These are phyloP conservation scores for Pseudozyma thailandica DNA, from an alignment of 1,284 basidiomycete species.

Conservation along the genomic window DNA sequence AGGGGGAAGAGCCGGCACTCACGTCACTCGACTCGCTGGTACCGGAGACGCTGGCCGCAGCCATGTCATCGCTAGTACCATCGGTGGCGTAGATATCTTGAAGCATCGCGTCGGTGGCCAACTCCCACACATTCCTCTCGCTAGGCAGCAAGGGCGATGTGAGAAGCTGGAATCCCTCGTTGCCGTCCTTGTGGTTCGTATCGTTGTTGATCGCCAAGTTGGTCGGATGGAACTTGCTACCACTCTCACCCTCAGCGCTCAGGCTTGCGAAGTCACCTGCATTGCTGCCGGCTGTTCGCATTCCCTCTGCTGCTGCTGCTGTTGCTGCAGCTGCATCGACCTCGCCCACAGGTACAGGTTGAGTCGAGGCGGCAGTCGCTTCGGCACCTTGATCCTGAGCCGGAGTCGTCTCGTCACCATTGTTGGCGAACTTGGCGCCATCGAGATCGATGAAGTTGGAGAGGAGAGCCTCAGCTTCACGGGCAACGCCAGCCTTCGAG, in stretches of 20 bases:
- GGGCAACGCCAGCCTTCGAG: constrained; percentile 35
- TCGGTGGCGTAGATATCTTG: constrained; percentile 37
- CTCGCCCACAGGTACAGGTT: constrained; percentile 45
- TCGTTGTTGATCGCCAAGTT: constrained; percentile 10
- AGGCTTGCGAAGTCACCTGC: constrained; percentile 43
- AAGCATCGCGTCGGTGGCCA: constrained; percentile 48
- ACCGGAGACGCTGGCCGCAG: constrained; percentile 9
- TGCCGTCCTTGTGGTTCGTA: constrained; percentile 17
- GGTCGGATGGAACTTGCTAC: constrained; percentile 29
- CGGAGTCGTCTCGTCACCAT: constrained; percentile 48
- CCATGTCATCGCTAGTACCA: constrained; percentile 9
- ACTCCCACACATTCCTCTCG: constrained; percentile 41
- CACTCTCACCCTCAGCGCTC: constrained; percentile 29
- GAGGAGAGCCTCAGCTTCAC: constrained; percentile 56
- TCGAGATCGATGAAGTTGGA: constrained; percentile 51
- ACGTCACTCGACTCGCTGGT: constrained; percentile 13
- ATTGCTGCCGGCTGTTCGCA: constrained; percentile 37
- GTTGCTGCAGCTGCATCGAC: constrained; percentile 20
- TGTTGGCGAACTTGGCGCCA: constrained; percentile 31
- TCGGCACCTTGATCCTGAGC: constrained; percentile 48
- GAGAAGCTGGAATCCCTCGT: constrained; percentile 35
- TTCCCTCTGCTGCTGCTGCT: constrained; percentile 27
- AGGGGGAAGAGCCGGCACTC: constrained; percentile 43
- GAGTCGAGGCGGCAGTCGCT: constrained; percentile 42
- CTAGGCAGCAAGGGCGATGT: constrained; percentile 35